Percentiles rank a stretch among this genome's conserved stretches.
These are phyloP conservation scores for Coelastrella sp. DNA, from an alignment of 139 green algal genomes.

Conservation along the genomic window DNA sequence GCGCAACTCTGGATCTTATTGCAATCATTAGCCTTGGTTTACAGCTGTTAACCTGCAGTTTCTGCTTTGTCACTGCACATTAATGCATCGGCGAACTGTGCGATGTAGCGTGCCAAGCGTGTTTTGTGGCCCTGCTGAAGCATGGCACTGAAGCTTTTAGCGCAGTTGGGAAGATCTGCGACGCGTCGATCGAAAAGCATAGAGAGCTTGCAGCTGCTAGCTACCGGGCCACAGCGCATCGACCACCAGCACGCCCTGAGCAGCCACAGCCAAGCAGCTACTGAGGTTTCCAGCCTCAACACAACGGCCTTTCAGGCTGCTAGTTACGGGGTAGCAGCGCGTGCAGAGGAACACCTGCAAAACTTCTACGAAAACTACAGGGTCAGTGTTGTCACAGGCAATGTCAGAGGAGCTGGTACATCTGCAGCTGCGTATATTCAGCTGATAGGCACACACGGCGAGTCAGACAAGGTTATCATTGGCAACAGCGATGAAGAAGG, in stretches of 20 bases:
- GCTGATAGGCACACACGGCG: constrained; percentile 67
- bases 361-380: constrained; percentile 33
- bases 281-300: neutral
- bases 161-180: neutral
- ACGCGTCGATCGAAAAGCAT: neutral
- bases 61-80: neutral
- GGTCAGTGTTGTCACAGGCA: constrained; percentile 78
- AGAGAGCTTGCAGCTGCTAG: neutral
- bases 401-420: constrained; percentile 85
- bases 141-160: constrained; percentile 1
- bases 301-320: neutral
- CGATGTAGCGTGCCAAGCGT: neutral
- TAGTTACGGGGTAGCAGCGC: constrained; percentile 36
- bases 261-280: constrained; percentile 8
- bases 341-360: constrained; percentile 36
- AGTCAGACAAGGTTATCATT: constrained; percentile 55
- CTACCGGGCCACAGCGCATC: neutral
- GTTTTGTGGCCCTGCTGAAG: neutral
- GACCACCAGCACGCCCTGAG: neutral
- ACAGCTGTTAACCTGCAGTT: neutral
- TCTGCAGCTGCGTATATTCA: constrained; percentile 55
- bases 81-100: neutral
- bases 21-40: no score
- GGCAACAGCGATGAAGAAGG: constrained; percentile 62
- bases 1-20: no score